Evolutionary conservation across 495 filamentous ascomycete species (phyloP).

Genomic region (Eremomyces bilateralis): DNA sequence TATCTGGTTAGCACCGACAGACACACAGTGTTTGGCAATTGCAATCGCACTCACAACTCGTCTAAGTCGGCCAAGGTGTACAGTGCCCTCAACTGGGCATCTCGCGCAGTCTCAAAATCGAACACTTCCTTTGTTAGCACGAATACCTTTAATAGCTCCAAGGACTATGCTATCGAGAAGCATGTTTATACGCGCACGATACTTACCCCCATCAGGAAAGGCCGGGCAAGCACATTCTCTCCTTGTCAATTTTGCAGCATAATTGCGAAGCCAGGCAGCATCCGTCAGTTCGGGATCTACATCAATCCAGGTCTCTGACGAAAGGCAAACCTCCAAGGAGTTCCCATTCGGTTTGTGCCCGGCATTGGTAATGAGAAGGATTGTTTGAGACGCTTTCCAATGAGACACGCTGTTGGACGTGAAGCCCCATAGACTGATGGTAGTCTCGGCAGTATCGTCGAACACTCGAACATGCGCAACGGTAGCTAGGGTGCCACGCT

Average conservation of each 20-base stretch:
- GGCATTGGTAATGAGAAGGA: constrained; percentile 34
- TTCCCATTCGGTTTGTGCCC: constrained; percentile 18
- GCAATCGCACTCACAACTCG: constrained; percentile 18
- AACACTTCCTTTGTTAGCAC: constrained; percentile 27
- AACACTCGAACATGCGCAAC: constrained; percentile 32
- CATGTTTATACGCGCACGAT: neutral
- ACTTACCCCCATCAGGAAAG: constrained; percentile 24
- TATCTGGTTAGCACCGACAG: neutral
- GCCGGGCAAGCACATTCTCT: constrained; percentile 30
- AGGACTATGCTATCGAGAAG: neutral
- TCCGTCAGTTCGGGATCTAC: constrained; percentile 35
- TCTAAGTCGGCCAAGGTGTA: constrained; percentile 40
- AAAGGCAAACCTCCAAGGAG: constrained; percentile 22
- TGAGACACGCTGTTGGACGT: constrained; percentile 24
- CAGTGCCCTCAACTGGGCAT: constrained; percentile 24
- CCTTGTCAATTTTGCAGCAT: constrained; percentile 26
- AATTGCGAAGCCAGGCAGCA: constrained; percentile 32
- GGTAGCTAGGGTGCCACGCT: constrained; percentile 22
- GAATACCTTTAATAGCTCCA: constrained; percentile 3
- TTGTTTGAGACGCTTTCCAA: constrained; percentile 31
- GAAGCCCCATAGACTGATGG: constrained; percentile 31
- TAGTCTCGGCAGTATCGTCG: constrained; percentile 34
- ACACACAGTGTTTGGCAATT: neutral
- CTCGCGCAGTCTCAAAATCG: constrained; percentile 24
- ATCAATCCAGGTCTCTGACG: constrained; percentile 28